Conservation (phyloP, 208 protist genomes). For the Tritrichomonas foetus region DNA sequence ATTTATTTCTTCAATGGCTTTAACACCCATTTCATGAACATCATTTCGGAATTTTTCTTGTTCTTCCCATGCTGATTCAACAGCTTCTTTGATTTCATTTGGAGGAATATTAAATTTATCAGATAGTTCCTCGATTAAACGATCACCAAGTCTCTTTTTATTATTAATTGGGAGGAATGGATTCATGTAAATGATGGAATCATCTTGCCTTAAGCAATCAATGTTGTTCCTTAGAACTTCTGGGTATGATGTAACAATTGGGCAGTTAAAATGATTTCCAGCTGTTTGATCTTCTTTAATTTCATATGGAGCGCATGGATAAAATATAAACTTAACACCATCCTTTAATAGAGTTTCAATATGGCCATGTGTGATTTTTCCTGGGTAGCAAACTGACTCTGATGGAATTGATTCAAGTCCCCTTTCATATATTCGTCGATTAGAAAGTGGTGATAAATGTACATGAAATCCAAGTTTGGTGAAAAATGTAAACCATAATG, state of each 20-base stretch:
- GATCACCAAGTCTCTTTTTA: not conserved
- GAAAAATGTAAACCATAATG: not conserved
- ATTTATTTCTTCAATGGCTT: not conserved
- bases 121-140: not conserved
- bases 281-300: not conserved
- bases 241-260: not conserved
- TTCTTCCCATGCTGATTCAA: not conserved
- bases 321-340: not conserved
- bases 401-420: not conserved
- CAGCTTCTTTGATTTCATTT: slow-evolving; percentile 7
- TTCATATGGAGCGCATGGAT: not conserved
- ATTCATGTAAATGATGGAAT: not conserved
- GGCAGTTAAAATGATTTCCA: not conserved
- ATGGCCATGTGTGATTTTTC: not conserved
- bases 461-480: not conserved
- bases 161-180: not conserved
- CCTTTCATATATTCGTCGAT: not conserved
- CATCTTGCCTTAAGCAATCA: not conserved
- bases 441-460: not conserved
- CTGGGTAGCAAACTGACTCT: not conserved
- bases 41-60: not conserved
- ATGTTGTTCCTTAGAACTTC: slow-evolving; percentile 4
- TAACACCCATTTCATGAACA: not conserved
- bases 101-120: not conserved
- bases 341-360: not conserved